Evolutionary conservation across 2,329 filamentous ascomycete species (phyloP), one percentile per base, ranked within the genome.

Genomic region (Pestalotiopsis sp.): DNA sequence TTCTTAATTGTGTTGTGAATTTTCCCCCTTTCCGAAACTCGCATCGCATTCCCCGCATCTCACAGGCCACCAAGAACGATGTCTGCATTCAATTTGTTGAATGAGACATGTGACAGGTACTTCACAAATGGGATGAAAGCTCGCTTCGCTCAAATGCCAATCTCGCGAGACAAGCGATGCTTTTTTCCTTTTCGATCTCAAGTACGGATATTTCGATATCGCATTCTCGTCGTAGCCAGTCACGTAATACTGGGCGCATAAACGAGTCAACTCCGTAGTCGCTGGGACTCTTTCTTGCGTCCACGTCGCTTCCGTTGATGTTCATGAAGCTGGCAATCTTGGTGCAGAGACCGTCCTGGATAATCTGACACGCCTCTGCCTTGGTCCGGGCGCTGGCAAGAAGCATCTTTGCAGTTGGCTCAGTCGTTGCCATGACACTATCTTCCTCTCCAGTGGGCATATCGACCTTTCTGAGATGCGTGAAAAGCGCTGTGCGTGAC

Each of bases 241-340:
- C 86, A n/a, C 85, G 80, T 7, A 87, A 76, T 12, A 83, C 83
- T n/a, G 87, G 83, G 1, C 85, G 85, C 4, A 86, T 83, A 7
- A 88, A 78, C 0, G 84, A 86, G 75, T 88, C 86, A 6, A 87
- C 82, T 0, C 85, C 86, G 69, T 87, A 87, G 3, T 81, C 82
- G 39, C 78, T 80, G 3, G 82, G 79, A 1, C 82, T 75, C 67
- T 78, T 79, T 39, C 75, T 74, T 45, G 77, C 73, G 69, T 86
- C 82, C n/a, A 86, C 80, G 63, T 85, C 83, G 61, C 81, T 81
- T 0, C 79, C 76, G 2, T 81, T 73, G 78, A 85, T 81, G 68
- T 80, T 84, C 79, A 84, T 84, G 45, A 81, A 79, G 73, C 82
- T 81, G 67, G 82, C 78, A 23, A 85, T 76, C 80, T 85, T 81